Evolutionary conservation across 2,329 filamentous ascomycete genomes (phyloP), one percentile per base, ranked within the genome.

Genomic region (Aureobasidium pullulans): DNA sequence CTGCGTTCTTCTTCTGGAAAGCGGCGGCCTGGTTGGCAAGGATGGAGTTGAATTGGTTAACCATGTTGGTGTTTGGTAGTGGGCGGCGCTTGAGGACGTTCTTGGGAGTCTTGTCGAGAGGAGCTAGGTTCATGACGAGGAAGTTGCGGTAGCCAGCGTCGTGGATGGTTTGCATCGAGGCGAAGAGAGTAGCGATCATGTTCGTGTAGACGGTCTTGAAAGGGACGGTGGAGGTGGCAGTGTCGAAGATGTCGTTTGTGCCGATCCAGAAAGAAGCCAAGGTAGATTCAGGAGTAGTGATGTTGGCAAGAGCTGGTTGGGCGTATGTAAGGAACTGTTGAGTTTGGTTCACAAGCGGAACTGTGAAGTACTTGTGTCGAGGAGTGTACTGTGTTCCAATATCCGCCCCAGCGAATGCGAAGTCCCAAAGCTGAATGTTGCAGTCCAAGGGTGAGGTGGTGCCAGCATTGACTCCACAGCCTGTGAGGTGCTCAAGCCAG

Each of bases 401-500:
- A 58, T 82, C 78, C 0, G 78, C 73, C 3, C 80, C 80, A 0
- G 77, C 80, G 62, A 81, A 83, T 0, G 80, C 80, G 64, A 83
- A 83, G 60, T 82, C 76, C 80, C 80, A 83, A 0, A 83, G 71
- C 56, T 82, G 77, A 15, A 44, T 29, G 42, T 44, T 44, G 64
- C 80, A 82, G 16, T 69, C 68, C 32, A 67, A 66, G 1, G 79
- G 79, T 1, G 71, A 69, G 8, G 72, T 76, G 2, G 76, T 65
- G 5, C 78, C 77, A 13, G 72, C 66, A 40, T 76, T 64, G 8
- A 77, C 52, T 15, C 76, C 79, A 64, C 81, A 83, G 1, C 70
- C 67, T 6, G 81, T 83, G 28, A 83, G 69, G 58, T 74, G 78
- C 64, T 83, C 78, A 5, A 81, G 73, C 79, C 80, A 83, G 60